phyloP scores from a whole-genome alignment of 1,284 basidiomycete genomes.

The Trichosporon sp. region DNA sequence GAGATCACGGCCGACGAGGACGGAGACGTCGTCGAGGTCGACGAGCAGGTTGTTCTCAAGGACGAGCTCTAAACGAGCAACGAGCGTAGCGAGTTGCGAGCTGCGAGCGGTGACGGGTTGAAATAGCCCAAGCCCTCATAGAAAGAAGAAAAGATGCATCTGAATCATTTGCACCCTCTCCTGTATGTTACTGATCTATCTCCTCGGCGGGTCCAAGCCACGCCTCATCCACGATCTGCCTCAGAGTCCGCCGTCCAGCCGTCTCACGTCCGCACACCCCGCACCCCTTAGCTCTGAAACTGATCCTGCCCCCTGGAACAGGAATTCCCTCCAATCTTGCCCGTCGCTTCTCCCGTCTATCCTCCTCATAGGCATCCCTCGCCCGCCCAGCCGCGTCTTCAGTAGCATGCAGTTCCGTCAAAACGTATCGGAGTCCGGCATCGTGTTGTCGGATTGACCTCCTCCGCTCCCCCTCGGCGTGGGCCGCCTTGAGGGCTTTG shows the following conservation, averaged over 20 bases:
- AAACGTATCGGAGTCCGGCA: not conserved
- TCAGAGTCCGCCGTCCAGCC: not conserved
- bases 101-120: not conserved
- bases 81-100: slow-evolving; percentile 15
- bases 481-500: not conserved
- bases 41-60: slow-evolving; percentile 14
- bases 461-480: not conserved
- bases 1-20: slow-evolving; percentile 17
- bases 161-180: not conserved
- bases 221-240: slow-evolving; percentile 7
- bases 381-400: not conserved
- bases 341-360: not conserved
- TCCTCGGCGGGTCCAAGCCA: not conserved
- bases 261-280: not conserved
- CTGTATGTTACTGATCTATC: no score
- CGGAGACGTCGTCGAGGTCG: not conserved
- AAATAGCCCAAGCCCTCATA: not conserved
- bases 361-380: not conserved
- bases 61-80: not conserved
- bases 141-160: not conserved
- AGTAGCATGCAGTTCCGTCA: not conserved
- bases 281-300: not conserved
- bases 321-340: not conserved
- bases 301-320: not conserved
- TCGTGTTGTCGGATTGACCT: not conserved